These are phyloP conservation scores for Podosphaera leucotricha DNA, from an alignment of 2,329 filamentous ascomycete species.

Conservation along the genomic window DNA sequence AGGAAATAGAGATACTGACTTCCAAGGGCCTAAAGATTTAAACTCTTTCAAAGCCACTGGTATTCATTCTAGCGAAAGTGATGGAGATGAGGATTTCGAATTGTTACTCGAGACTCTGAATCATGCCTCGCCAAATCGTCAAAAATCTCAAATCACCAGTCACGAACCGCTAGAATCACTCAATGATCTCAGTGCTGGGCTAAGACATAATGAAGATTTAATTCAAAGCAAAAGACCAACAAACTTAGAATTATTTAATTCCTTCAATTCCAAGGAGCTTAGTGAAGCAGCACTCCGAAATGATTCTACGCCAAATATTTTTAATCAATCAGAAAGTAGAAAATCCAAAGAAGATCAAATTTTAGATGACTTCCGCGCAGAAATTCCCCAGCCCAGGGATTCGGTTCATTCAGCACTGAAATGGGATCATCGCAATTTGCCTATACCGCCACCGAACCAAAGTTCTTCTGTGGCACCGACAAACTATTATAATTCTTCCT, in stretches of 20 bases:
- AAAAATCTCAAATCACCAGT: slow-evolving; percentile 3
- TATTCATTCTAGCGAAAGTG: slow-evolving; percentile 10
- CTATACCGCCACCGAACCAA: background rate
- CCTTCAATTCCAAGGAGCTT: background rate
- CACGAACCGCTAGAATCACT: slow-evolving; percentile 11
- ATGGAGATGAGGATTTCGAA: slow-evolving; percentile 14
- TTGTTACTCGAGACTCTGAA: slow-evolving; percentile 15
- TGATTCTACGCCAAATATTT: background rate
- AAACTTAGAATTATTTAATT: background rate
- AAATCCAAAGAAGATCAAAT: background rate
- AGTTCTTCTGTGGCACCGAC: background rate
- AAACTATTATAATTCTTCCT: background rate
- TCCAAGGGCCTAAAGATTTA: slow-evolving; percentile 2
- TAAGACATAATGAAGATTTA: slow-evolving; percentile 13
- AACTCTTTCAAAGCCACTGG: slow-evolving; percentile 8
- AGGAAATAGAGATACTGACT: background rate
- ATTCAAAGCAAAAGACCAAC: slow-evolving; percentile 14
- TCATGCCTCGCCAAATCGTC: slow-evolving; percentile 6
- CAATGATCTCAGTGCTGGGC: slow-evolving; percentile 15
- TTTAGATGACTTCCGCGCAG: background rate
- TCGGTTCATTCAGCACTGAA: background rate
- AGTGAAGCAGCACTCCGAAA: background rate
- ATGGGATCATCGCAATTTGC: background rate
- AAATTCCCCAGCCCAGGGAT: background rate
- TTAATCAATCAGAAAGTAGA: background rate